Conservation (phyloP, 129 eudicot genomes). For the Flaveria trinervia region DNA sequence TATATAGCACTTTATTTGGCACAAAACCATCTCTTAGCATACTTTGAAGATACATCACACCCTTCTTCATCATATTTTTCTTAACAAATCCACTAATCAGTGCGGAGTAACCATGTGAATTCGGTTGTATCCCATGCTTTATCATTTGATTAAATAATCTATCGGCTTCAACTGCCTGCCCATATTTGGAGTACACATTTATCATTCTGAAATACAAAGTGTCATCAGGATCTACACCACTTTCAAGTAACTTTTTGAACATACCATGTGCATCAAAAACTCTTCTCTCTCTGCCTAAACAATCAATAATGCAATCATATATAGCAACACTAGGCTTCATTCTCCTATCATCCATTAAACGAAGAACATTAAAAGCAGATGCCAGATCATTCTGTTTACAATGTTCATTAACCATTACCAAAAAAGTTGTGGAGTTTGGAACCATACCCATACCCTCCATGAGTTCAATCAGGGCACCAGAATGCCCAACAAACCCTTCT, state of each 20-base stretch:
- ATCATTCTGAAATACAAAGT: constrained; percentile 50
- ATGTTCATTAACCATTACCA: constrained; percentile 49
- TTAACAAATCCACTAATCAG: constrained; percentile 61
- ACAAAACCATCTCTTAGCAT: constrained; percentile 62
- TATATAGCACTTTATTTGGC: constrained; percentile 60
- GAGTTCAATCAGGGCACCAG: constrained; percentile 43
- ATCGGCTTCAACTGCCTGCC: constrained; percentile 49
- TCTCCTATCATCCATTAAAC: constrained; percentile 52
- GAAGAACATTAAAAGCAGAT: constrained; percentile 50
- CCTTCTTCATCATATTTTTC: constrained; percentile 53
- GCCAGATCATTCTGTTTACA: constrained; percentile 51
- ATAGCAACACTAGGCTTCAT: constrained; percentile 60
- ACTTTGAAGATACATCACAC: constrained; percentile 48
- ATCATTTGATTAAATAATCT: constrained; percentile 45
- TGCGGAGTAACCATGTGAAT: constrained; percentile 50
- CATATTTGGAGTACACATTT: constrained; percentile 53
- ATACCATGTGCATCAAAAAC: constrained; percentile 51
- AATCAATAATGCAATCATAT: constrained; percentile 49
- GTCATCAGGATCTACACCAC: constrained; percentile 58
- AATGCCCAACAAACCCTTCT: constrained; percentile 48
- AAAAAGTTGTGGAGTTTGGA: constrained; percentile 51
- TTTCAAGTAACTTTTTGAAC: constrained; percentile 49
- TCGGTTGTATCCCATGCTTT: constrained; percentile 48
- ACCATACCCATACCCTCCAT: constrained; percentile 53
- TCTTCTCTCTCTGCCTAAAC: constrained; percentile 55